phyloP scores from a whole-genome alignment of 306 rosid species.

The Cercis canadensis region DNA sequence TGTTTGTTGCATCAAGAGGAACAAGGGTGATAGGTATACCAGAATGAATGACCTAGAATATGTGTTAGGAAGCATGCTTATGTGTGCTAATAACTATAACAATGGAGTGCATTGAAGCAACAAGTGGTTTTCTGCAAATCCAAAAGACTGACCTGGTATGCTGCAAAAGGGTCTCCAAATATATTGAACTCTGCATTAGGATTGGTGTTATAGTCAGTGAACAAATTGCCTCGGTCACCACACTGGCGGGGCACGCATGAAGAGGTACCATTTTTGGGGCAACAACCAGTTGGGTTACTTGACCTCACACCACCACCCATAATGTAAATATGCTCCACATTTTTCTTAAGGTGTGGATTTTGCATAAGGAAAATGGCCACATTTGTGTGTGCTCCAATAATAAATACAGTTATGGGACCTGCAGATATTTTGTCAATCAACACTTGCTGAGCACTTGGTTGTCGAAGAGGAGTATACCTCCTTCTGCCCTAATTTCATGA shows the following conservation, averaged over 20 bases:
- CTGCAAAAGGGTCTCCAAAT: constrained; percentile 96
- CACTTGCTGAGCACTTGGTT: constrained; percentile 82
- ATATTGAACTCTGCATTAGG: constrained; percentile 94
- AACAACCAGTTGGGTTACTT: constrained; percentile 78
- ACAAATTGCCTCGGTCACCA: constrained; percentile 80
- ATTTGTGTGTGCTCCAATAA: constrained; percentile 84
- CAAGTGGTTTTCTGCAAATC: background rate
- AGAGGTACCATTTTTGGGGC: constrained; percentile 57
- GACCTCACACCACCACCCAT: constrained; percentile 94
- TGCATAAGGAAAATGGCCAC: constrained; percentile 80
- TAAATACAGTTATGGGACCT: constrained; percentile 72
- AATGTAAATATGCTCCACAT: constrained; percentile 74
- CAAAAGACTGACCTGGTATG: constrained; percentile 65
- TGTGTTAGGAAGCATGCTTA: constrained; percentile 24
- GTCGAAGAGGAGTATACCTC: constrained; percentile 71
- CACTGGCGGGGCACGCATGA: constrained; percentile 71
- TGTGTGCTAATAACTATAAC: no score
- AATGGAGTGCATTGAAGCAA: background rate
- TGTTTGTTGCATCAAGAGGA: constrained; percentile 93
- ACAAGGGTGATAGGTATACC: constrained; percentile 87
- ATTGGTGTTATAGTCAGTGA: constrained; percentile 64
- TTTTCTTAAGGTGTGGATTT: constrained; percentile 76
- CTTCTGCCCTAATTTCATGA: constrained; percentile 74
- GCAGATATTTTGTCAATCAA: constrained; percentile 80
- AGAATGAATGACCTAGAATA: constrained; percentile 84